Percentiles rank a stretch among this genome's conserved stretches.
Evolutionary conservation across 306 rosid species (phyloP).

Genomic region (Vigna angularis): DNA sequence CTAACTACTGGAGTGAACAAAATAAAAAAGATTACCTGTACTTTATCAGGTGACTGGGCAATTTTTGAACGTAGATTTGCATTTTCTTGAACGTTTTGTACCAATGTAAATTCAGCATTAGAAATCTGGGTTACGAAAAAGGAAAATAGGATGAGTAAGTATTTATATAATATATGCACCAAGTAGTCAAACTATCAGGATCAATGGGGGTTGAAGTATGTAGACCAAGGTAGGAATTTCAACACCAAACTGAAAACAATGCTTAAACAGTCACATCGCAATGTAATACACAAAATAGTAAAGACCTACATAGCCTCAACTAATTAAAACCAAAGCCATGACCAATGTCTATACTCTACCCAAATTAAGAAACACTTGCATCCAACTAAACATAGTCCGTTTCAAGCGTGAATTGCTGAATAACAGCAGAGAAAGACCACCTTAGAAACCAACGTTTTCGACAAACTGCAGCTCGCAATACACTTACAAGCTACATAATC

Average conservation of each 20-base stretch:
- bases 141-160: slow-evolving; percentile 5
- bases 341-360: not conserved
- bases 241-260: not conserved
- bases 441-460: not conserved
- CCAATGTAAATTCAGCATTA: slow-evolving; percentile 69
- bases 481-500: not conserved
- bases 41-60: slow-evolving; percentile 89
- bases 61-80: slow-evolving; percentile 79
- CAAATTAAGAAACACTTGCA: slow-evolving; percentile 3
- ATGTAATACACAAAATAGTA: not conserved
- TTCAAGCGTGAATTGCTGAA: slow-evolving; percentile 1
- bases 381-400: slow-evolving; percentile 25
- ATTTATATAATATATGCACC: not conserved
- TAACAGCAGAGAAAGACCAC: not conserved
- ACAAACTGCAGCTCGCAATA: not conserved
- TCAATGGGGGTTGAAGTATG: not conserved
- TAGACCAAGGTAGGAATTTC: slow-evolving; percentile 18
- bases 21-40: slow-evolving; percentile 61
- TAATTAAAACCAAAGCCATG: slow-evolving; percentile 12
- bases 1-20: not conserved
- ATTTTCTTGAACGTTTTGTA: slow-evolving; percentile 81
- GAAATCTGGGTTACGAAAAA: slow-evolving; percentile 63
- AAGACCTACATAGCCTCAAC: not conserved
- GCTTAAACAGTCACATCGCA: not conserved
- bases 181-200: not conserved